A percentile compares a stretch with the other conserved stretches of the same genome.
These are phyloP conservation scores for Cryptomeria japonica DNA, from an alignment of 75 land plant genomes.

Conservation along the genomic window DNA sequence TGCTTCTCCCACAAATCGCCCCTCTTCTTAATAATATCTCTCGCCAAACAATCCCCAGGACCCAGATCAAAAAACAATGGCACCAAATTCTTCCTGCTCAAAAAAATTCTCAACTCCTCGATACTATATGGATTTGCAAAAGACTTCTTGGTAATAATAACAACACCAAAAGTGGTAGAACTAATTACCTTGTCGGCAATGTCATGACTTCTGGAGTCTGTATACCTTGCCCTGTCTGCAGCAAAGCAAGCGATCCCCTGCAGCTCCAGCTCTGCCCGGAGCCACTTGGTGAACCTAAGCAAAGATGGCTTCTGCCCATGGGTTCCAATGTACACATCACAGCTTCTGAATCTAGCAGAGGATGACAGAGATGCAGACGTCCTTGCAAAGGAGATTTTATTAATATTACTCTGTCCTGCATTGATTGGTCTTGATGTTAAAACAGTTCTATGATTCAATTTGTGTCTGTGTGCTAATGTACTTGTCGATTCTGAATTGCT, in stretches of 20 bases:
- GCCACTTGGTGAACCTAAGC: conserved; percentile 79
- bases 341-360: conserved; percentile 40
- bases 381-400: conserved; percentile 12
- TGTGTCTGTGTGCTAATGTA: neutral
- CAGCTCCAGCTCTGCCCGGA: conserved; percentile 78
- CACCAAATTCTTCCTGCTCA: conserved; percentile 70
- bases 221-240: conserved; percentile 55
- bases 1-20: conserved; percentile 88
- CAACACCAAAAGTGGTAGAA: conserved; percentile 69
- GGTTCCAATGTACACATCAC: conserved; percentile 83
- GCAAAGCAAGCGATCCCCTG: conserved; percentile 87
- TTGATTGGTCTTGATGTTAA: neutral
- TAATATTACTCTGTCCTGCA: neutral
- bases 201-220: conserved; percentile 52
- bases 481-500: neutral
- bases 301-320: conserved; percentile 66
- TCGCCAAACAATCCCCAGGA: conserved; percentile 70
- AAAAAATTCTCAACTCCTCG: conserved; percentile 69
- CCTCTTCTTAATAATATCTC: conserved; percentile 80
- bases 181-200: conserved; percentile 64
- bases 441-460: neutral
- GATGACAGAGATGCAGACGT: conserved; percentile 33
- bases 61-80: conserved; percentile 85
- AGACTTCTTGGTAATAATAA: conserved; percentile 66
- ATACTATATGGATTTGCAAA: conserved; percentile 74